Evolutionary conservation across 306 rosid species (phyloP).

Genomic region (Erythrophleum fordii): DNA sequence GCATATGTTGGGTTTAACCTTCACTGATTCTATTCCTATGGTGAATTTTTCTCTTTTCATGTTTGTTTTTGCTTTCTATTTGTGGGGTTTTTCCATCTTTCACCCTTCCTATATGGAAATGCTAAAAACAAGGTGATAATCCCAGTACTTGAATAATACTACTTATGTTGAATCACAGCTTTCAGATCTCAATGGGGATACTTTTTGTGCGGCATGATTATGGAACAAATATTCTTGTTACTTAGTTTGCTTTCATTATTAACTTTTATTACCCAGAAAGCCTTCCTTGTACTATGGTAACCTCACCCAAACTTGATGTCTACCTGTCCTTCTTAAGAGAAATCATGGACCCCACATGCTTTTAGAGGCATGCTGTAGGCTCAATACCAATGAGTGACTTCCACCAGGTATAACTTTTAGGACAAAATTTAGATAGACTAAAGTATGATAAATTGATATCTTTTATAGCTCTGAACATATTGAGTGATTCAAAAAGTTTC

Average conservation of each 20-base stretch:
- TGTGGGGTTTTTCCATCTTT: background rate
- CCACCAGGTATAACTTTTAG: no score
- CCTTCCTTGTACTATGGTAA: background rate
- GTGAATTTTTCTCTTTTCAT: conserved; percentile 30
- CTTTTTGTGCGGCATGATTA: conserved; percentile 33
- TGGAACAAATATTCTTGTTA: conserved; percentile 20
- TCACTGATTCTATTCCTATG: conserved; percentile 6
- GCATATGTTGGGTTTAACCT: conserved; percentile 13
- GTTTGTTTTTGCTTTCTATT: background rate
- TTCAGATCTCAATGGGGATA: conserved; percentile 22
- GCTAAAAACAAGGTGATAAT: background rate
- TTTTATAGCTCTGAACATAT: no score
- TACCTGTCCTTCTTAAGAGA: conserved; percentile 40
- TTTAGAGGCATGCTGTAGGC: conserved; percentile 21
- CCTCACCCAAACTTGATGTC: conserved; percentile 37
- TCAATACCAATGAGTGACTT: background rate
- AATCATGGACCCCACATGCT: conserved; percentile 48
- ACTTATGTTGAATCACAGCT: background rate
- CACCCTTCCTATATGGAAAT: background rate
- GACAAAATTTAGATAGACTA: no score
- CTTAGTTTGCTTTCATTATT: background rate
- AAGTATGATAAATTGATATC: no score
- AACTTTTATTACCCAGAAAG: background rate
- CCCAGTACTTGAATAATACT: background rate
- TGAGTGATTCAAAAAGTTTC: no score